Base-by-base conservation (phyloP, 1,284 basidiomycete species). In the Somion occarium region DNA sequence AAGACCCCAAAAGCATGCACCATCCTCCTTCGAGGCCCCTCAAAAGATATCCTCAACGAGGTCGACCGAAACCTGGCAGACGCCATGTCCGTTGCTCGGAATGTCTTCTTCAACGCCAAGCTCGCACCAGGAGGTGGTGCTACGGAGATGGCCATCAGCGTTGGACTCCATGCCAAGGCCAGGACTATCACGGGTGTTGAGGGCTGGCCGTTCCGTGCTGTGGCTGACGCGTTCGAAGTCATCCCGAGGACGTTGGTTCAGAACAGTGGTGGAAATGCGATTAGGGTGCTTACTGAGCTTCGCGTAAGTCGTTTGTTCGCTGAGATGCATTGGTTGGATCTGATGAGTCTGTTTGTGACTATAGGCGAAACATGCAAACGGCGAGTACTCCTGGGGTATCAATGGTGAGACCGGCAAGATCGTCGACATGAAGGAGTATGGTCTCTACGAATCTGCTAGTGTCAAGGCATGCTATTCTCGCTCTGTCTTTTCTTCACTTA, bases 31-130 rank as follows among this genome's bases (percentile, higher is more conserved):
- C 93, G 96, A 39, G 96, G 96, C 1, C 96, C 96, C 0, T 96
- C 92, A 5, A 99, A 99, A 71, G 96, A 99, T 65, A 94, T 99
- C 62, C 77, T 99, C 41, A 97, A 98, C 71, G 96, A 99, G 73
- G 92, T 98, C 61, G 96, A 99, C 71, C 84, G 95, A 44, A 99
- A 99, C 72, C 79, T 99, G 25, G 93, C 94, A 0, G 97, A 99
- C 62, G 96, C 96, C 39, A 98, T 99, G 91, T 85, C 89, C 22
- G 94, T 98, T 41, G 96, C 96, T 0, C 85, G 96, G 27, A 99
- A 98, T 63, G 96, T 95, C 38, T 88, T 98, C 53, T 98, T 99
- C 75, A 91, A 98, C 73, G 96, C 96, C 18, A 61, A 79, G 12
- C 83, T 99, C 19, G 88, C 90, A 0, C 96, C 96, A 0, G 95